These are phyloP conservation scores for Dactylellina haptotyla DNA, from an alignment of 2,329 filamentous ascomycete genomes.

Conservation along the genomic window DNA sequence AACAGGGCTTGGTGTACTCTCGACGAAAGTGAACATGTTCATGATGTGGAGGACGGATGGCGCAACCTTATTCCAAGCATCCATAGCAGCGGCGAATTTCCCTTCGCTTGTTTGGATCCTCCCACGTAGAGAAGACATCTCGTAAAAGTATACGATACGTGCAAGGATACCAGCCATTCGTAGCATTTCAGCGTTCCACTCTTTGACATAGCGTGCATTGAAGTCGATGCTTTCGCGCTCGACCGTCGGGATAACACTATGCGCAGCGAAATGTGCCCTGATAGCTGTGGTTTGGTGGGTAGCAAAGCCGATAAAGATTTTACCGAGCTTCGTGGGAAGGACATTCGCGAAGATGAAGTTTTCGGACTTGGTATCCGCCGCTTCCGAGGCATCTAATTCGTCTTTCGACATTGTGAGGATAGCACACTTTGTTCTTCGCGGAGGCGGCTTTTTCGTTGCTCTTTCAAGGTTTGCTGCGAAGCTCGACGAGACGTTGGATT, in stretches of 20 bases:
- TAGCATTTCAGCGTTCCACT: conserved; percentile 94
- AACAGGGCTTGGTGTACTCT: conserved; percentile 86
- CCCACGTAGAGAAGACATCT: conserved; percentile 81
- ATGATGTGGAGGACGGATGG: conserved; percentile 72
- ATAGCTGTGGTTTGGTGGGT: conserved; percentile 96
- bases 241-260: conserved; percentile 95
- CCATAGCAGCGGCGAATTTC: conserved; percentile 75
- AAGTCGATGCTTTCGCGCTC: conserved; percentile 96
- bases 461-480: conserved; percentile 89
- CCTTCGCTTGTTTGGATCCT: conserved; percentile 60
- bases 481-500: conserved; percentile 75
- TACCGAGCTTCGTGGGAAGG: conserved; percentile 85
- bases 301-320: conserved; percentile 96
- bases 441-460: conserved; percentile 96
- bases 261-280: conserved; percentile 92
- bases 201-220: conserved; percentile 92
- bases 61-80: conserved; percentile 61
- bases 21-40: conserved; percentile 83
- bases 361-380: conserved; percentile 66
- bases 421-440: conserved; percentile 83
- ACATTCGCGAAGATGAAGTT: conserved; percentile 81
- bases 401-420: conserved; percentile 93
- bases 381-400: conserved; percentile 75
- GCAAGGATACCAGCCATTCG: conserved; percentile 89
- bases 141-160: conserved; percentile 84